A percentile compares a stretch with the other conserved stretches of the same genome.
These are phyloP conservation scores for Arctostaphylos glauca DNA, from an alignment of 148 eudicot species.

Conservation along the genomic window DNA sequence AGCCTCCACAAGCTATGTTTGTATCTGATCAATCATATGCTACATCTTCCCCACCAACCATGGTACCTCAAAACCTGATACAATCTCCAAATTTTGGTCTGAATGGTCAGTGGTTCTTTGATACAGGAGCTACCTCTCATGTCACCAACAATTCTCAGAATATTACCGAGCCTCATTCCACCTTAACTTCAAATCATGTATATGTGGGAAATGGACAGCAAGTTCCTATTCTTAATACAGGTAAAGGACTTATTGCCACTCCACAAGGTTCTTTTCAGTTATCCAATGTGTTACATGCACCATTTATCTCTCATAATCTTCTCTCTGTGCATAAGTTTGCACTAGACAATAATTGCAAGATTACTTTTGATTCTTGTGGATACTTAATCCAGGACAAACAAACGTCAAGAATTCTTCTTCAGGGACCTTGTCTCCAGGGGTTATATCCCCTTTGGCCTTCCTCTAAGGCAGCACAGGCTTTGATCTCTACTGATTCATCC, in stretches of 20 bases:
- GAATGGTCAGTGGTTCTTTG: too few relatives aligned
- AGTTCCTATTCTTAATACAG: not conserved
- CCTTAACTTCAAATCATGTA: fast-evolving
- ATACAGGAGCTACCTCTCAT: too few relatives aligned
- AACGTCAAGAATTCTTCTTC: not conserved
- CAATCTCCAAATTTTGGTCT: too few relatives aligned
- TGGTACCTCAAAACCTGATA: too few relatives aligned
- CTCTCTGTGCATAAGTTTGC: too few relatives aligned
- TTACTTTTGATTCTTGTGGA: not conserved
- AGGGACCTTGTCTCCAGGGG: not conserved
- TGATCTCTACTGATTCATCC: not conserved
- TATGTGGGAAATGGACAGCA: not conserved
- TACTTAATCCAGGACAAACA: not conserved
- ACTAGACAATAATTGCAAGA: too few relatives aligned
- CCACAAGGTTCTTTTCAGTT: not conserved
- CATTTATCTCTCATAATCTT: not conserved
- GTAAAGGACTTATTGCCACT: not conserved
- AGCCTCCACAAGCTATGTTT: too few relatives aligned
- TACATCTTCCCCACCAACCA: not conserved
- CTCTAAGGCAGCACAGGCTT: not conserved
- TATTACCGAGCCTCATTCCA: too few relatives aligned
- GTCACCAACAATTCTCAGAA: too few relatives aligned
- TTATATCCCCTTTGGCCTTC: not conserved
- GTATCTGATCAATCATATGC: too few relatives aligned
- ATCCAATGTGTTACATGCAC: not conserved